A percentile compares a stretch with the other conserved stretches of the same genome.
Conservation (phyloP, 2,329 filamentous ascomycete species). For the Mollisiaceae sp. region DNA sequence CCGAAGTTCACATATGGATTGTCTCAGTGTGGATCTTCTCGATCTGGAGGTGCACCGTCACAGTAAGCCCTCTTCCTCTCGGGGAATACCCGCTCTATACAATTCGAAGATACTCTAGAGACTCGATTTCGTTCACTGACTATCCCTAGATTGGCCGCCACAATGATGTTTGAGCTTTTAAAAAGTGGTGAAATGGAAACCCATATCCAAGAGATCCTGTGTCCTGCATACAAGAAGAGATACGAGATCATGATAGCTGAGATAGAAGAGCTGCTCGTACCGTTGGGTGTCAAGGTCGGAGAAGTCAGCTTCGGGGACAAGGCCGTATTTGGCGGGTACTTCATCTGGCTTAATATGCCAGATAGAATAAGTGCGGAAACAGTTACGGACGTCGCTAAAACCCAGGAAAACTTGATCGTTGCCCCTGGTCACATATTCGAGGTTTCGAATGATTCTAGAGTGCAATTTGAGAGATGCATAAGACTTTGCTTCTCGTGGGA, state of each 20-base stretch:
- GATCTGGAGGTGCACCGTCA: conserved; percentile 62
- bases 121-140: not conserved
- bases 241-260: conserved; percentile 60
- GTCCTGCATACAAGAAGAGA: conserved; percentile 53
- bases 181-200: conserved; percentile 49
- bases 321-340: conserved; percentile 77
- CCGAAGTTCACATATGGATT: conserved; percentile 61
- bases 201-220: conserved; percentile 50
- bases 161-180: conserved; percentile 56
- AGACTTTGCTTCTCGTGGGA: conserved; percentile 78
- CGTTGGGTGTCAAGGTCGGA: conserved; percentile 60
- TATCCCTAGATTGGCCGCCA: conserved; percentile 49
- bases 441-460: conserved; percentile 61
- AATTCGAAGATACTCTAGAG: not conserved
- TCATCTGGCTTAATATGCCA: conserved; percentile 78
- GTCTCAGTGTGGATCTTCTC: conserved; percentile 57
- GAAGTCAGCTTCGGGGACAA: conserved; percentile 48
- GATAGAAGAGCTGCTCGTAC: conserved; percentile 63
- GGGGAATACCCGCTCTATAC: too few species aligned
- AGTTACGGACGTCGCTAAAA: conserved; percentile 61
- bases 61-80: conserved; percentile 41
- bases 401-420: conserved; percentile 69
- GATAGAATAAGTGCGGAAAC: conserved; percentile 53
- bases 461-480: conserved; percentile 63
- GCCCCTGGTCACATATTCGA: conserved; percentile 74